These are phyloP conservation scores for Aquanectria penicillioides DNA, from an alignment of 2,329 filamentous ascomycete genomes.

Conservation along the genomic window DNA sequence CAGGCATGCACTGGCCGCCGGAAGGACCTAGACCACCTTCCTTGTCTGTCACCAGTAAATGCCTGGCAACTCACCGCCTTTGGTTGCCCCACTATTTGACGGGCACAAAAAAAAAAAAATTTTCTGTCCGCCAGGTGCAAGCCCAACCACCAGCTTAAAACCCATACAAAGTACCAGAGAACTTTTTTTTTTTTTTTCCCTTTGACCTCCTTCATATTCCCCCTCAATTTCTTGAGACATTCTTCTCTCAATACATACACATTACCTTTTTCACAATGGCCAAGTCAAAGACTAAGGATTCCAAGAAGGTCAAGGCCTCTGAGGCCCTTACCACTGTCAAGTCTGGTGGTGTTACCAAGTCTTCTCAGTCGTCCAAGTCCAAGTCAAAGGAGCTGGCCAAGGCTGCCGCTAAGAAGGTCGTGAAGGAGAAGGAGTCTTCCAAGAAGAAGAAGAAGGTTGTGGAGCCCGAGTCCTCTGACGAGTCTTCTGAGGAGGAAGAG, in stretches of 20 bases:
- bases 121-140: conserved; percentile 31
- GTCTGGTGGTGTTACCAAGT: conserved; percentile 74
- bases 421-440: conserved; percentile 54
- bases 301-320: conserved; percentile 64
- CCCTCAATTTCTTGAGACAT: conserved; percentile 20
- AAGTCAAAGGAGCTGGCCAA: conserved; percentile 76
- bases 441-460: conserved; percentile 62
- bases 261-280: conserved; percentile 68
- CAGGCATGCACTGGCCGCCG: conserved; percentile 37
- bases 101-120: conserved; percentile 45
- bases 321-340: conserved; percentile 67
- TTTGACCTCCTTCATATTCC: conserved; percentile 33
- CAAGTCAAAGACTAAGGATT: conserved; percentile 70
- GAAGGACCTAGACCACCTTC: conserved; percentile 33
- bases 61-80: conserved; percentile 48
- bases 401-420: conserved; percentile 62
- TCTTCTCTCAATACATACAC: conserved; percentile 25
- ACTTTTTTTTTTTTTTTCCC: conserved; percentile 29
- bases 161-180: conserved; percentile 23
- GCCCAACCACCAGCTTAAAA: conserved; percentile 40
- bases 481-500: conserved; percentile 46
- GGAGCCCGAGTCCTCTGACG: conserved; percentile 53
- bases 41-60: conserved; percentile 20
- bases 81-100: conserved; percentile 45
- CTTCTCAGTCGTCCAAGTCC: conserved; percentile 70